Conservation (phyloP, 371 early-diverging fungal species). For the Apophysomyces sp. region DNA sequence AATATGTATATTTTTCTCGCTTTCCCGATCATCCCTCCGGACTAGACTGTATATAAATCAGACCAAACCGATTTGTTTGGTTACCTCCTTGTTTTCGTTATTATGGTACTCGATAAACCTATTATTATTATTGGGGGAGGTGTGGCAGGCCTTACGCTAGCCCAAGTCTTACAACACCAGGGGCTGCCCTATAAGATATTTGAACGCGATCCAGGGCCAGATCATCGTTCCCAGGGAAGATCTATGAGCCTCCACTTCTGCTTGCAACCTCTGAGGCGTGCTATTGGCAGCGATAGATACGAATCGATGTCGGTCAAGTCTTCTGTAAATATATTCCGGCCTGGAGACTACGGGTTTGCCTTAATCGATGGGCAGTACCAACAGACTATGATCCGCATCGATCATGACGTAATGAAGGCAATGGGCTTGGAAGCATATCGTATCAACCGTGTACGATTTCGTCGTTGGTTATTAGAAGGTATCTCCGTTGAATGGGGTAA, state of each 20-base stretch:
- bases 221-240: conserved; percentile 25
- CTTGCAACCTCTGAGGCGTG: neutral
- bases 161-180: conserved; percentile 20
- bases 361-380: conserved; percentile 8
- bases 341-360: conserved; percentile 1
- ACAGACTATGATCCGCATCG: neutral
- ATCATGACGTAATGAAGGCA: neutral
- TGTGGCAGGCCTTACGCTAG: conserved; percentile 32
- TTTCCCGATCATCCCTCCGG: no score
- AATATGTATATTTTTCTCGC: no score
- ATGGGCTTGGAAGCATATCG: conserved; percentile 9
- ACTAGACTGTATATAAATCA: no score
- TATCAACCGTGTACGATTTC: conserved; percentile 24
- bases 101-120: neutral
- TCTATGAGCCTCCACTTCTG: conserved; percentile 22
- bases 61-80: no score
- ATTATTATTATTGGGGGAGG: conserved; percentile 39
- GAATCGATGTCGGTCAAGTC: neutral
- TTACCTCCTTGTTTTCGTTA: neutral
- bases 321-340: conserved; percentile 15
- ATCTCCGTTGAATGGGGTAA: conserved; percentile 24
- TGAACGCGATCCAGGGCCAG: conserved; percentile 24
- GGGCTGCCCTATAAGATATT: conserved; percentile 25
- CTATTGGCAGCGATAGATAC: conserved; percentile 5
- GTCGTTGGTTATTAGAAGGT: conserved; percentile 20